These are phyloP conservation scores for Penicillium longicatenatum DNA, from an alignment of 495 filamentous ascomycete genomes.

Conservation along the genomic window DNA sequence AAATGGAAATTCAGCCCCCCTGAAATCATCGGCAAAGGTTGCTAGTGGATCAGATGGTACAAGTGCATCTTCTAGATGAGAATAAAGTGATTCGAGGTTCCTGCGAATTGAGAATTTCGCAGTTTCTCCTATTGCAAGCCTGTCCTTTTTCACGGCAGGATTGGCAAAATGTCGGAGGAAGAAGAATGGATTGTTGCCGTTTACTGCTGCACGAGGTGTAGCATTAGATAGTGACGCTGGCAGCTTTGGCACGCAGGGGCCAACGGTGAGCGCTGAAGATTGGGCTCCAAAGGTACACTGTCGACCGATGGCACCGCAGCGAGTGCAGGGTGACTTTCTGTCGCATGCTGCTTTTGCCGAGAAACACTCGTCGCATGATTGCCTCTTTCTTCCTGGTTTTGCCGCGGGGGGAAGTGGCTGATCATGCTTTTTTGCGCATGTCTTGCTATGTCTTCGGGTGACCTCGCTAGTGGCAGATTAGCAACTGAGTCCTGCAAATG, in stretches of 20 bases:
- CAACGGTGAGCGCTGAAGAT: conserved; percentile 34
- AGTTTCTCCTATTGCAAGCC: conserved; percentile 40
- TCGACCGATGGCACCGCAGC: conserved; percentile 28
- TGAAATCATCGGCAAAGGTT: conserved; percentile 16
- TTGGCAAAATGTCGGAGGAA: conserved; percentile 40
- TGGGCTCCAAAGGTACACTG: conserved; percentile 27
- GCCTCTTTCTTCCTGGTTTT: conserved; percentile 38
- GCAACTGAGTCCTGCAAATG: not conserved
- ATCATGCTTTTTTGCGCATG: conserved; percentile 39
- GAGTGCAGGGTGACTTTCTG: conserved; percentile 30
- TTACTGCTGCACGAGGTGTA: conserved; percentile 49
- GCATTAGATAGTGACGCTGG: conserved; percentile 54
- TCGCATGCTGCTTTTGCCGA: conserved; percentile 37
- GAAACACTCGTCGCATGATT: conserved; percentile 38
- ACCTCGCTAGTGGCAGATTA: conserved; percentile 30
- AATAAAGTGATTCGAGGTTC: conserved; percentile 35
- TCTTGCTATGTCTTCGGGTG: conserved; percentile 37
- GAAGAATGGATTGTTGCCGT: conserved; percentile 25
- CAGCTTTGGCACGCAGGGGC: not conserved
- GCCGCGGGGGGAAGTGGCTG: conserved; percentile 31
- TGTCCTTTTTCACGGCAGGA: conserved; percentile 34
- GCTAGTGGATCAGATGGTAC: conserved; percentile 24
- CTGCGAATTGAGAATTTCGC: conserved; percentile 35
- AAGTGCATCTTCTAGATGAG: conserved; percentile 36
- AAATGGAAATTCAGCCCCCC: conserved; percentile 19